Percentiles rank a stretch among this genome's conserved stretches.
Conservation (phyloP, 768 basidiomycete genomes). For the Cystobasidium tubakii region DNA sequence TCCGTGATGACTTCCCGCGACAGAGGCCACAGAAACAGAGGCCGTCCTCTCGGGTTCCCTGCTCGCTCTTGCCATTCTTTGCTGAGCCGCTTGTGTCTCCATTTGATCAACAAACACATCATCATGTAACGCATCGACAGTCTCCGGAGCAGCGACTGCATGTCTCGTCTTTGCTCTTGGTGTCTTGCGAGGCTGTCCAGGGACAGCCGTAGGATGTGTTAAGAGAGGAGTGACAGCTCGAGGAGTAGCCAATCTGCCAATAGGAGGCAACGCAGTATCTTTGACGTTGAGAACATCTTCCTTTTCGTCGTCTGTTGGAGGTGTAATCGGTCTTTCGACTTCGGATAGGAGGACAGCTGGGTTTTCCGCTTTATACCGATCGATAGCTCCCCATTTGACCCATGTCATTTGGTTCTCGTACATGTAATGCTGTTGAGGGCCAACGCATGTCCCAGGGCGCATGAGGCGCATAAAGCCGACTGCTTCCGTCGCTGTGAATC, state of each 20-base stretch:
- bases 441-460: conserved; percentile 63
- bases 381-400: conserved; percentile 84
- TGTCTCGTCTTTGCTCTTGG: conserved; percentile 59
- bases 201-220: conserved; percentile 28
- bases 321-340: conserved; percentile 17
- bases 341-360: conserved; percentile 49
- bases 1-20: conserved; percentile 6
- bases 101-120: conserved; percentile 32
- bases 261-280: conserved; percentile 54
- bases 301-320: conserved; percentile 22
- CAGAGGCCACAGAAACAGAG: not conserved
- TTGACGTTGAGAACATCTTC: conserved; percentile 48
- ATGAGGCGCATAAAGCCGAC: conserved; percentile 98
- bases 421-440: conserved; percentile 64
- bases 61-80: conserved; percentile 1
- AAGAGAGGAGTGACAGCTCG: not conserved
- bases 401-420: conserved; percentile 90
- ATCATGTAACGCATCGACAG: conserved; percentile 21
- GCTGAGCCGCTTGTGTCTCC: conserved; percentile 16
- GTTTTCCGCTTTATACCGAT: conserved; percentile 52
- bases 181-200: conserved; percentile 58
- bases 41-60: not conserved
- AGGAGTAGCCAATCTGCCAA: conserved; percentile 71
- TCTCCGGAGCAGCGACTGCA: conserved; percentile 35
- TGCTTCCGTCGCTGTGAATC: conserved; percentile 89